phyloP scores from a whole-genome alignment of 208 protist species.

The Trypanosomatidae sp. region DNA sequence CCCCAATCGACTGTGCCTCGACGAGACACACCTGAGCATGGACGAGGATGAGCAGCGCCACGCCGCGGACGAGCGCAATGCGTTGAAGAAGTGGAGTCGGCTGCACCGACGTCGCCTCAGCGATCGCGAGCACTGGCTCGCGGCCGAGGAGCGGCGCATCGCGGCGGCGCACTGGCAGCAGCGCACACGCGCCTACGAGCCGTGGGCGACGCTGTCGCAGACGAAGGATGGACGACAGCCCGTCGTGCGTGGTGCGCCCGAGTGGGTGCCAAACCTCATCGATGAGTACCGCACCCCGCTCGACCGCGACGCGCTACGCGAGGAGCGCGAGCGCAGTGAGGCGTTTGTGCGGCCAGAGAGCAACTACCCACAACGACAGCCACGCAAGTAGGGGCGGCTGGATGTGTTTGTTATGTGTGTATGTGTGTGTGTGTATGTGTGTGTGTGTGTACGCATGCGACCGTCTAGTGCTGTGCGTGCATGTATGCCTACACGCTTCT shows the following conservation, averaged over 20 bases:
- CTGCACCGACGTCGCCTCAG: conserved; percentile 18
- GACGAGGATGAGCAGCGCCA: conserved; percentile 69
- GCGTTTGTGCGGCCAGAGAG: conserved; percentile 21
- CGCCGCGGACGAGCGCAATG: conserved; percentile 36
- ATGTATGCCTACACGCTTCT: too few relatives aligned
- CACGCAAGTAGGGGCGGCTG: neutral
- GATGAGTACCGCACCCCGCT: conserved; percentile 78
- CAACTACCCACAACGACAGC: neutral
- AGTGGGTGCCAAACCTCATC: conserved; percentile 79
- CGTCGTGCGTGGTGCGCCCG: conserved; percentile 18
- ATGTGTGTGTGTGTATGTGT: too few relatives aligned
- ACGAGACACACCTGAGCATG: conserved; percentile 31
- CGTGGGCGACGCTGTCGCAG: conserved; percentile 19
- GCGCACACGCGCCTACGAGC: conserved; percentile 9
- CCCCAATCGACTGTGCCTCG: conserved; percentile 48
- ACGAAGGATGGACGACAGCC: neutral
- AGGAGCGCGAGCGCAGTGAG: conserved; percentile 43
- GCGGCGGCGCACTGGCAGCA: conserved; percentile 32
- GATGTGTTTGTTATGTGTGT: too few relatives aligned
- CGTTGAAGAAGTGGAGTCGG: conserved; percentile 53
- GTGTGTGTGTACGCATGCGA: too few relatives aligned
- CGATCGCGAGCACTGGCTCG: conserved; percentile 80
- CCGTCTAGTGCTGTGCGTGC: too few relatives aligned
- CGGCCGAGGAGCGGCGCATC: conserved; percentile 54
- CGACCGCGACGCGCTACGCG: conserved; percentile 46